Conservation (phyloP, 2,329 filamentous ascomycete species). For the Mollisiaceae sp. region DNA sequence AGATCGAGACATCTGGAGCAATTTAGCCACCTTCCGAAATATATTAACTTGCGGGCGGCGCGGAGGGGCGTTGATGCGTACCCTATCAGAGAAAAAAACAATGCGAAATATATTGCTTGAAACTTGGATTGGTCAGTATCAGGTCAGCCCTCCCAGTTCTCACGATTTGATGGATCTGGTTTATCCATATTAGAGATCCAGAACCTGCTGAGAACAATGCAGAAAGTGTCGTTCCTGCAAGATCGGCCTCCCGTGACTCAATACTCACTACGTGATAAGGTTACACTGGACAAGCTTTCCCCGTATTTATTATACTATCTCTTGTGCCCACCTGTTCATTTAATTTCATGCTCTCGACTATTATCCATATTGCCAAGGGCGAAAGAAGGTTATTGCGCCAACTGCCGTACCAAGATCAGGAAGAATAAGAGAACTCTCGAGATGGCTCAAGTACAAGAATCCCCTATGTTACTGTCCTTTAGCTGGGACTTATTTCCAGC, state of each 20-base stretch:
- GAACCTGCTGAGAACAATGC: slow-evolving; percentile 1
- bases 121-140: slow-evolving; percentile 8
- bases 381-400: not conserved
- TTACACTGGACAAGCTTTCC: slow-evolving; percentile 3
- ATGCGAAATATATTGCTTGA: not conserved
- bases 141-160: not conserved
- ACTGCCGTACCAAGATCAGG: slow-evolving; percentile 5
- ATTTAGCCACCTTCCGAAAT: slow-evolving; percentile 8
- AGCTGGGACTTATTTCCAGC: not conserved
- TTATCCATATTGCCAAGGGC: slow-evolving; percentile 14
- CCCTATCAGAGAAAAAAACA: slow-evolving; percentile 1
- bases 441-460: slow-evolving; percentile 9
- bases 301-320: not conserved
- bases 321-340: not conserved
- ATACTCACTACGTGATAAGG: slow-evolving; percentile 10
- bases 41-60: not conserved
- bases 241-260: slow-evolving; percentile 2
- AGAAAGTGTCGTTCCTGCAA: not conserved
- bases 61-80: not conserved
- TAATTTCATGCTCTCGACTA: slow-evolving; percentile 1
- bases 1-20: not conserved
- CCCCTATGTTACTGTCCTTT: not conserved
- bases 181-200: slow-evolving; percentile 13
- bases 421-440: slow-evolving; percentile 1
- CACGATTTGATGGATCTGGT: not conserved